Evolutionary conservation across 208 protist species (phyloP), one percentile per base, ranked within the genome.

Genomic region (Trypanosoma mega): DNA sequence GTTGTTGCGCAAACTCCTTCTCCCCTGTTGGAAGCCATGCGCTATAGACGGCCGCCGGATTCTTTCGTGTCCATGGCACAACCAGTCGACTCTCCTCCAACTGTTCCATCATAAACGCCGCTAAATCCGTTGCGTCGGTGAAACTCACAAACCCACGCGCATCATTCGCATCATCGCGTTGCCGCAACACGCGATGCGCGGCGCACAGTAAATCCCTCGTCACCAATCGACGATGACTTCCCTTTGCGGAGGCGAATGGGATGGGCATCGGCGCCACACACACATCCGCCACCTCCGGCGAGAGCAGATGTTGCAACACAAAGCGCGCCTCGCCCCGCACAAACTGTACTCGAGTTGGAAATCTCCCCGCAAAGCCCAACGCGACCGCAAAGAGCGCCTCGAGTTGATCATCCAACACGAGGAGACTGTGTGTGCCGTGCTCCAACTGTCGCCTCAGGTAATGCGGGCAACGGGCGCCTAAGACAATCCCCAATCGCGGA

Each of bases 41-140:
- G 3, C 20, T 24, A 31, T 74, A 78, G 7, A 55, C 45, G 26
- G 52, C 56, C 14, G 67, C 43, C 9, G 67, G 72, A 24, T 72
- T 87, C 57, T 94, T 94, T n/a, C 85, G 84, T 7, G 76, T 77
- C 82, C 79, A 94, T 51, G 85, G 85, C 45, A 94, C 85, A 9
- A 90, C 37, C 24, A 94, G 68, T 53, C 78, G 83, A 21, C 82
- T 74, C 71, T 81, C 84, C 63, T 87, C 80, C 52, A 94, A 63
- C 65, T 92, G 79, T 63, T 92, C 88, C 74, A 92, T 74, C 68
- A 83, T 80, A 65, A 94, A 94, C 30, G 78, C 79, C 12, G 85
- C 88, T 39, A 90, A 80, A 23, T 82, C 80, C 57, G 74, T 67
- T 18, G 65, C 72, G 60, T 94, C 88, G 8, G 85, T 92, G 68